A percentile compares a stretch with the other conserved stretches of the same genome.
Conservation (phyloP, 2,329 filamentous ascomycete genomes). For the Clarireedia paspali region DNA sequence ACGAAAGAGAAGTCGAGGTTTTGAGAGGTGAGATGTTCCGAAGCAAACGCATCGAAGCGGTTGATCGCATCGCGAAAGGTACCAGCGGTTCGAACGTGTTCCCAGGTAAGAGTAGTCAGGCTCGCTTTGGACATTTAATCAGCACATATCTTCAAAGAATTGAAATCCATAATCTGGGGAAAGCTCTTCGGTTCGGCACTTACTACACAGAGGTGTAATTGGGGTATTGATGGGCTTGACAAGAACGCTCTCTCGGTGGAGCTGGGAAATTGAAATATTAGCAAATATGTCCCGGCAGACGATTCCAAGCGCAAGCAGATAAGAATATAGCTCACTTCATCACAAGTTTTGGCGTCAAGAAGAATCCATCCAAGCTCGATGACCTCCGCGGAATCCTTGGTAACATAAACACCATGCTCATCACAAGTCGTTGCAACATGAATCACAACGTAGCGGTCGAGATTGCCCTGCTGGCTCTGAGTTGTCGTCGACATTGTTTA, state of each 20-base stretch:
- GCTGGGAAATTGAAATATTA: slow-evolving; percentile 42
- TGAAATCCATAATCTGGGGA: slow-evolving; percentile 1
- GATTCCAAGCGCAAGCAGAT: slow-evolving; percentile 2
- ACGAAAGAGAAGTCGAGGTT: slow-evolving; percentile 98
- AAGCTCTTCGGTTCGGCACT: slow-evolving; percentile 38
- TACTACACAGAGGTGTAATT: slow-evolving; percentile 97
- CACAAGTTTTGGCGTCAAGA: slow-evolving; percentile 81
- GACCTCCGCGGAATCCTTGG: slow-evolving; percentile 97
- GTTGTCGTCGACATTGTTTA: slow-evolving; percentile 52
- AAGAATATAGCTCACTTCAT: slow-evolving; percentile 61
- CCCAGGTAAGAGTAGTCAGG: slow-evolving; percentile 96
- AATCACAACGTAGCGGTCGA: slow-evolving; percentile 96
- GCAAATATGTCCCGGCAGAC: slow-evolving; percentile 12
- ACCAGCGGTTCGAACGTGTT: slow-evolving; percentile 95
- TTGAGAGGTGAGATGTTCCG: slow-evolving; percentile 82
- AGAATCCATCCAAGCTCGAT: slow-evolving; percentile 99
- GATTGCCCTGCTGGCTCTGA: slow-evolving; percentile 54
- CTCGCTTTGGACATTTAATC: slow-evolving; percentile 55
- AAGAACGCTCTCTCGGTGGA: slow-evolving; percentile 90
- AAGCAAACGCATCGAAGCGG: slow-evolving; percentile 88
- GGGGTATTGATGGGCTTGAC: slow-evolving; percentile 98
- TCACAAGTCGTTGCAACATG: slow-evolving; percentile 98
- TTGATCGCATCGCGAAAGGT: slow-evolving; percentile 95
- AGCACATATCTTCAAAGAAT: slow-evolving; percentile 13
- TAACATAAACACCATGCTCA: slow-evolving; percentile 98